Evolutionary conservation across 768 basidiomycete genomes (phyloP).

Genomic region (Omphalotus guepiniiformis): DNA sequence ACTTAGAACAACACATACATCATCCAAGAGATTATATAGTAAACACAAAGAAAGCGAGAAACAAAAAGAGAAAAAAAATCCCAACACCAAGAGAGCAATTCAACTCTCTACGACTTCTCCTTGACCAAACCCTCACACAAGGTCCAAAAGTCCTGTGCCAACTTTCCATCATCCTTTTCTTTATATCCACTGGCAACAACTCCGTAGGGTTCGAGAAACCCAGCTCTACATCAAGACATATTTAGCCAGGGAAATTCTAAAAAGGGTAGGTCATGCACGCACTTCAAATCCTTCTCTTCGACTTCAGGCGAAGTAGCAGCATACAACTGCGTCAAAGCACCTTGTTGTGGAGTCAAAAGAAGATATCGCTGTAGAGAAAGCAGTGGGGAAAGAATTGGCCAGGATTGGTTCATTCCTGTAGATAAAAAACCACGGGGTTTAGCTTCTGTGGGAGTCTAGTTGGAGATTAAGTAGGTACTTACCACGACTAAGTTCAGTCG

Average conservation of each 20-base stretch:
- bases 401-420: not conserved
- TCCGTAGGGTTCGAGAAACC: slow-evolving; percentile 5
- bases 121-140: too few relatives aligned
- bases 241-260: not conserved
- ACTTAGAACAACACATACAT: too few relatives aligned
- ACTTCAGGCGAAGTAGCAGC: slow-evolving; percentile 20
- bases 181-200: not conserved
- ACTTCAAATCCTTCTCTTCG: slow-evolving; percentile 8
- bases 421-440: not conserved
- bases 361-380: not conserved
- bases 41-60: too few relatives aligned
- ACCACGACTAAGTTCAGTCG: slow-evolving; percentile 1
- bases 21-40: too few relatives aligned
- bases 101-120: too few relatives aligned
- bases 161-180: slow-evolving; percentile 10
- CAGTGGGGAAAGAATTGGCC: slow-evolving; percentile 4
- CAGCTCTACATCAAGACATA: not conserved
- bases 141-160: slow-evolving; percentile 10
- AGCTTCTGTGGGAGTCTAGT: too few relatives aligned
- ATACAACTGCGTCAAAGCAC: slow-evolving; percentile 18
- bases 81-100: too few relatives aligned
- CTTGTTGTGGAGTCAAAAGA: slow-evolving; percentile 3
- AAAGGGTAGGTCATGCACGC: not conserved
- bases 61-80: too few relatives aligned
- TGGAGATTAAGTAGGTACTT: not conserved